A percentile compares a stretch with the other conserved stretches of the same genome.
Conservation (phyloP, 306 rosid species). For the Vigna nakashimae region DNA sequence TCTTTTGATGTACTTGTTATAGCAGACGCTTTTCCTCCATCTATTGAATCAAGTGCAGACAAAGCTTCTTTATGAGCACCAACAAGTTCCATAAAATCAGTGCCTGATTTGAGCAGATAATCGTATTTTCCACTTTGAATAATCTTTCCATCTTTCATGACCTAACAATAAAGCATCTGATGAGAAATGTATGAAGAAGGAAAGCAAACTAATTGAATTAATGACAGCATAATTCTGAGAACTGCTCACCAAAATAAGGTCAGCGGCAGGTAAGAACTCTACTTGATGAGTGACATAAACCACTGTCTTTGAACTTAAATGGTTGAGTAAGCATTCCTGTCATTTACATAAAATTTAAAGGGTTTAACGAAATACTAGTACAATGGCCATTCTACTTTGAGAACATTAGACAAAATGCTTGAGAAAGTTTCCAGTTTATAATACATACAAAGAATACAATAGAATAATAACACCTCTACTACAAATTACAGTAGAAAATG, state of each 20-base stretch:
- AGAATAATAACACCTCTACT: neutral
- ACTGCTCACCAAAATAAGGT: slow-evolving; percentile 67
- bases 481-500: neutral
- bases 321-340: slow-evolving; percentile 74
- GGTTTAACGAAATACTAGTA: neutral
- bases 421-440: neutral
- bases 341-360: slow-evolving; percentile 4
- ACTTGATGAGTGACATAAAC: slow-evolving; percentile 86
- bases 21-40: neutral
- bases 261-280: slow-evolving; percentile 77
- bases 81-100: slow-evolving; percentile 71
- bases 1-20: slow-evolving; percentile 20
- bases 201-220: neutral
- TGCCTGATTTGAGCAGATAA: slow-evolving; percentile 57
- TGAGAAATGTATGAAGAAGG: neutral
- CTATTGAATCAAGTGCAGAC: slow-evolving; percentile 46
- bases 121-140: slow-evolving; percentile 67
- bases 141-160: slow-evolving; percentile 71
- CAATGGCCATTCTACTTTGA: neutral
- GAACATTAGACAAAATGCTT: neutral
- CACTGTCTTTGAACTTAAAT: slow-evolving; percentile 68
- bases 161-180: slow-evolving; percentile 47
- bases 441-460: neutral
- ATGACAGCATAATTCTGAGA: neutral
- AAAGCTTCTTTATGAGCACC: slow-evolving; percentile 70